A percentile compares a stretch with the other conserved stretches of the same genome.
Conservation (phyloP, 2,329 filamentous ascomycete species). For the Ambrosiella beaveri region DNA sequence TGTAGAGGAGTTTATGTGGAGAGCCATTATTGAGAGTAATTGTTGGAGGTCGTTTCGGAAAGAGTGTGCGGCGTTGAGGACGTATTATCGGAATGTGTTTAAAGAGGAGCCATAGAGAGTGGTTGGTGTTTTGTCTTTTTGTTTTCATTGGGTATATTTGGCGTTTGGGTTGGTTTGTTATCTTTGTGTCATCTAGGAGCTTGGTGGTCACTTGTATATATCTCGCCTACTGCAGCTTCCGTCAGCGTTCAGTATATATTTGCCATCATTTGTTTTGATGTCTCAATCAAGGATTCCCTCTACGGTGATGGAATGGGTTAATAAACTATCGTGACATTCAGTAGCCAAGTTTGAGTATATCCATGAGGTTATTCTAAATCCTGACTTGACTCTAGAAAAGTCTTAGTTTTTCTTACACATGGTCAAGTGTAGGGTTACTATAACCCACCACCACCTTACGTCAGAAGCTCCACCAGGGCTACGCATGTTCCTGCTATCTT, state of each 20-base stretch:
- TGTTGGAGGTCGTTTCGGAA: constrained; percentile 8
- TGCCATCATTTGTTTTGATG: too few relatives aligned
- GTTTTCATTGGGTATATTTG: background rate
- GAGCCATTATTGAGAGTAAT: constrained; percentile 6
- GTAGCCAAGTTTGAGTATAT: too few relatives aligned
- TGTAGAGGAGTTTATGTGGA: constrained; percentile 10
- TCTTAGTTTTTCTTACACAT: too few relatives aligned
- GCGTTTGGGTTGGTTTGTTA: background rate
- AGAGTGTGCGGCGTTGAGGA: constrained; percentile 8
- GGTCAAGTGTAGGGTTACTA: too few relatives aligned
- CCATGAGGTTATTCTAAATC: too few relatives aligned
- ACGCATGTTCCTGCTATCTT: too few relatives aligned
- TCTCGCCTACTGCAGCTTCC: background rate
- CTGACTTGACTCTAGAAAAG: too few relatives aligned
- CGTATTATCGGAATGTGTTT: constrained; percentile 11
- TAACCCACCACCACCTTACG: too few relatives aligned
- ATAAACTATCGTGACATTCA: too few relatives aligned
- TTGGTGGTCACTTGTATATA: background rate
- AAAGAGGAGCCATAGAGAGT: constrained; percentile 5
- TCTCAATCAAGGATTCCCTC: too few relatives aligned
- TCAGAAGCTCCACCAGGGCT: too few relatives aligned
- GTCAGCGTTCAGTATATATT: background rate
- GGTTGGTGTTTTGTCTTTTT: background rate
- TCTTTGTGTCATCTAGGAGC: background rate
- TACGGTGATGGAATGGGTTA: too few relatives aligned